Evolutionary conservation across 495 filamentous ascomycete species (phyloP).

Genomic region (Elasticomyces elasticus): DNA sequence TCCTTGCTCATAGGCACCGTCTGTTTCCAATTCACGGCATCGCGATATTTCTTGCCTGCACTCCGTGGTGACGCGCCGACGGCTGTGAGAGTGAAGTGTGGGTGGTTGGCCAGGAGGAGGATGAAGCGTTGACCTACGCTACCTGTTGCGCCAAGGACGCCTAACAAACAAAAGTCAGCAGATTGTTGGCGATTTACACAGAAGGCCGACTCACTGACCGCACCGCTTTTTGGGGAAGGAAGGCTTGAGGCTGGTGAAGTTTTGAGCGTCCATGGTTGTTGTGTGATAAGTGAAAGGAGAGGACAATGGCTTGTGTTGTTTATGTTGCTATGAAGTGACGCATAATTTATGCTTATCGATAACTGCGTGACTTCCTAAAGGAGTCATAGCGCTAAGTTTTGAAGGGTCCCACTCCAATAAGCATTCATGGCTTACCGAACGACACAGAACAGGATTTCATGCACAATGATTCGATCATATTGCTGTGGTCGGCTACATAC

Average conservation of each 20-base stretch:
- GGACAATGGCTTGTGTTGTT: not conserved
- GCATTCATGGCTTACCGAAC: no score
- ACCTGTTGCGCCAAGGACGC: constrained; percentile 38
- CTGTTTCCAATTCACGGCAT: constrained; percentile 39
- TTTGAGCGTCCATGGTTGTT: constrained; percentile 27
- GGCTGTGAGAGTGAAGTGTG: constrained; percentile 33
- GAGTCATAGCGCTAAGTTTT: no score
- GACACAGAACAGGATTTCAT: no score
- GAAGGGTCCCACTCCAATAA: no score
- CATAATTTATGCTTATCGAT: not conserved
- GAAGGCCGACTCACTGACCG: constrained; percentile 26
- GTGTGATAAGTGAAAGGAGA: not conserved
- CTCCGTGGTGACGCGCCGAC: constrained; percentile 34
- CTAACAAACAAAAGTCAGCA: constrained; percentile 16
- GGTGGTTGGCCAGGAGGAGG: constrained; percentile 35
- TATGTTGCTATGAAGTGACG: not conserved
- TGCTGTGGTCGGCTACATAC: no score
- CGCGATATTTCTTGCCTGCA: constrained; percentile 37
- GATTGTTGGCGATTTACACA: not conserved
- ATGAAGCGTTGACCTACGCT: constrained; percentile 39
- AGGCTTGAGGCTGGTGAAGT: constrained; percentile 27
- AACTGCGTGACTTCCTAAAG: no score
- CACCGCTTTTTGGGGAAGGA: constrained; percentile 34
- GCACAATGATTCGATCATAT: no score
- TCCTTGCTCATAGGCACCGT: constrained; percentile 32